These are phyloP conservation scores for Geranium rotundifolium DNA, from an alignment of 345 rosid genomes.

Conservation along the genomic window DNA sequence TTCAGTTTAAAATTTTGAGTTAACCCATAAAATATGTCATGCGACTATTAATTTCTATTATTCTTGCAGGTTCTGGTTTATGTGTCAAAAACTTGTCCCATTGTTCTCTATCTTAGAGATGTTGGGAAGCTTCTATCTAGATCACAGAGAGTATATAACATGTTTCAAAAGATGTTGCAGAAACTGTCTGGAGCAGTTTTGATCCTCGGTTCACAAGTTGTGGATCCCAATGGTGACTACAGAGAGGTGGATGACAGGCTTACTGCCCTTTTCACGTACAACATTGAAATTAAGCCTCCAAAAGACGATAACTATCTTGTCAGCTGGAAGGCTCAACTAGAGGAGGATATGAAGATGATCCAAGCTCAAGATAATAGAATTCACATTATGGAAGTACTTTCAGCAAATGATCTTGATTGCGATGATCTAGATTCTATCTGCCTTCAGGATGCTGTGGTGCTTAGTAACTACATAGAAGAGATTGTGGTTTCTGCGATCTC, in stretches of 20 bases:
- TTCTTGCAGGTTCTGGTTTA: slow-evolving; percentile 52
- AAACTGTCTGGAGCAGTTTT: slow-evolving; percentile 70
- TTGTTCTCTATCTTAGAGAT: slow-evolving; percentile 77
- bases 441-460: slow-evolving; percentile 51
- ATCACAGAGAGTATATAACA: slow-evolving; percentile 53
- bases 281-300: slow-evolving; percentile 78
- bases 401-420: slow-evolving; percentile 76
- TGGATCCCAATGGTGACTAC: slow-evolving; percentile 32
- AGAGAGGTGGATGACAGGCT: slow-evolving; percentile 58
- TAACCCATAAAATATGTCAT: neutral
- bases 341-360: slow-evolving; percentile 90
- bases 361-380: slow-evolving; percentile 82
- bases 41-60: neutral
- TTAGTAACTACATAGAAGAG: slow-evolving; percentile 83
- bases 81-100: slow-evolving; percentile 65
- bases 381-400: slow-evolving; percentile 83
- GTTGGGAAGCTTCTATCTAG: slow-evolving; percentile 49
- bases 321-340: slow-evolving; percentile 89
- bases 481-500: slow-evolving; percentile 83
- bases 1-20: neutral
- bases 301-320: slow-evolving; percentile 67
- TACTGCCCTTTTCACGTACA: slow-evolving; percentile 62
- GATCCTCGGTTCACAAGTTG: slow-evolving; percentile 70
- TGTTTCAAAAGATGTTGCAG: slow-evolving; percentile 70
- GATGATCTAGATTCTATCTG: slow-evolving; percentile 74